Evolutionary conservation across 345 rosid genomes (phyloP), one percentile per base, ranked within the genome.

Genomic region (Populus euphratica): DNA sequence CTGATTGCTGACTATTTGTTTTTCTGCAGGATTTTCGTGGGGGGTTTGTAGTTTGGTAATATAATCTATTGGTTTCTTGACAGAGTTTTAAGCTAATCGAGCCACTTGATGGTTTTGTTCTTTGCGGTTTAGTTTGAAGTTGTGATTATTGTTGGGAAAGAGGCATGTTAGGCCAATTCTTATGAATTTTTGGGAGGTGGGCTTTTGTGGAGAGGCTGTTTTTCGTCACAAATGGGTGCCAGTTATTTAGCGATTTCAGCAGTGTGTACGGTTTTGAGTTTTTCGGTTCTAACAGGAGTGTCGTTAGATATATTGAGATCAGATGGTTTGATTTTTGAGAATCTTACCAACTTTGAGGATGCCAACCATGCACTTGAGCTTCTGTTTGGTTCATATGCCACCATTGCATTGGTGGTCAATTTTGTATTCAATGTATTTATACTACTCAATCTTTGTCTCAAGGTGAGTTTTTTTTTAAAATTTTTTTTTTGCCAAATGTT

Each of bases 391-490:
- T 93, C 98, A 75, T 93, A 90, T 63, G 81, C 90, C n/a, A 89
- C 93, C 1, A 70, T 84, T 71, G 89, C 82, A 1, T 81, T 96
- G 81, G 86, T 95, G 75, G 87, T 85, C 29, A 96, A 86, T 91
- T 92, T 93, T 86, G 84, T 86, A 77, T 84, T 93, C 80, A 93
- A 91, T 82, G 89, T 80, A 52, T 96, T 92, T 83, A 59, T 91
- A 86, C 93, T 96, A 75, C 86, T 92, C 36, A 79, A 91, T 81
- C 90, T 93, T 77, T 89, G 90, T 81, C 88, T 96, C 74, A 96
- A 96, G 98, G 98, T 93, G 77, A 77, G 84, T 74, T 23, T 4
- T n/a, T 33, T 76, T 41, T 39, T 35, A 35, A 35, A 35, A 6
- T 41, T 62, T 13, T 64, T 76, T 16, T 64, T 76, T 77, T 64